These are phyloP conservation scores for Myriosclerotinia scirpicola DNA, from an alignment of 2,329 filamentous ascomycete genomes.

Conservation along the genomic window DNA sequence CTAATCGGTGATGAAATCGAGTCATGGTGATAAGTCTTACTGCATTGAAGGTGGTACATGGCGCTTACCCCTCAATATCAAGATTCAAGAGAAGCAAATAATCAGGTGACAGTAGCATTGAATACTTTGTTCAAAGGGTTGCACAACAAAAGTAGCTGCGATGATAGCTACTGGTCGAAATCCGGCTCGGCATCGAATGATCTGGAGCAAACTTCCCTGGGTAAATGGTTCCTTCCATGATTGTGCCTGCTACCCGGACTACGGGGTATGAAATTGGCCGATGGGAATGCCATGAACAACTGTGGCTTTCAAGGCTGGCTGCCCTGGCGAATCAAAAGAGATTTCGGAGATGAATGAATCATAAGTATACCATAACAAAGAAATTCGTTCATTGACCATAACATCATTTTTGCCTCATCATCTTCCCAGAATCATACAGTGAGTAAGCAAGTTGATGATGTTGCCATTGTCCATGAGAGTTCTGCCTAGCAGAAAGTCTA, in stretches of 20 bases:
- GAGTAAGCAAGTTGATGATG: background rate
- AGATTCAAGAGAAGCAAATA: too few relatives aligned
- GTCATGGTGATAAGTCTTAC: background rate
- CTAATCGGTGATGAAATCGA: background rate
- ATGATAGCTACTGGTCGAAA: too few relatives aligned
- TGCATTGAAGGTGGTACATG: background rate
- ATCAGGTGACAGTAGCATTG: too few relatives aligned
- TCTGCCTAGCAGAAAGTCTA: slow-evolving; percentile 1
- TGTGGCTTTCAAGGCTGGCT: slow-evolving; percentile 1
- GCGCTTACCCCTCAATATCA: background rate
- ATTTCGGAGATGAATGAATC: background rate
- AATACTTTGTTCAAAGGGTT: too few relatives aligned
- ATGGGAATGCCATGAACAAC: background rate
- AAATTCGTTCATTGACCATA: slow-evolving; percentile 4
- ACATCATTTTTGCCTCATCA: background rate
- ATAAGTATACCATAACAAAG: slow-evolving; percentile 2
- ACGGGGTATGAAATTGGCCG: background rate
- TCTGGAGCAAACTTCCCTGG: background rate
- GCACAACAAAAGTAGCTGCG: too few relatives aligned
- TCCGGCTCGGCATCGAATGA: too few relatives aligned
- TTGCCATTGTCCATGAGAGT: background rate
- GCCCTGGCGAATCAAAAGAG: slow-evolving; percentile 6
- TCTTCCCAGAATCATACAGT: background rate
- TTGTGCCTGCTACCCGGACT: background rate
- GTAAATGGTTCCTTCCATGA: background rate